Evolutionary conservation across 352 stramenopile species (phyloP), one percentile per base, ranked within the genome.

Genomic region (Phytophthora parvispora): DNA sequence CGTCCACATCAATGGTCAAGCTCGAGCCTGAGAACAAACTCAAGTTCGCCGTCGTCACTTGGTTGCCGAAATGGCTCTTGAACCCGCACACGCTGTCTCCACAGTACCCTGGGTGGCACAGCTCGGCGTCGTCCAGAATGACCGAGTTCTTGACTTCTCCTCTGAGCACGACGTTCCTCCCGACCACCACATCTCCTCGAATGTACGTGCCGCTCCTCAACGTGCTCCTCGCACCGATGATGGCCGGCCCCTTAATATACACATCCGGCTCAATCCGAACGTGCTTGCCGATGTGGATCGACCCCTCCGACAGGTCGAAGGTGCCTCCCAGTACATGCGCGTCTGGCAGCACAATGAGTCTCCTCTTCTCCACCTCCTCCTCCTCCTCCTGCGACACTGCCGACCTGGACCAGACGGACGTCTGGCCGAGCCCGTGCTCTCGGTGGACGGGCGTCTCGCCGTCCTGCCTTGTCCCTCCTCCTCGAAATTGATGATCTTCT

Each of bases 21-120:
- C 62, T 91, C 13, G 5, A 81, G n/a, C 29, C 61, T 22, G 57
- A 70, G 16, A 95, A 76, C 10, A 95, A 63, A 36, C 77, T 88
- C 34, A 95, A 70, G 55, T 95, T 93, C 0, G 87, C 87, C 2
- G 87, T 94, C 29, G 87, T 93, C 27, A 91, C 87, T 63, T 95
- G 87, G 75, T 95, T 95, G 50, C 85, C 87, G 47, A 95, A 93
- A 58, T 95, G 86, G 74, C 84, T 92, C 65, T 89, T 91, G 61
- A 84, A 87, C 4, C 87, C 87, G 24, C 79, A 90, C 32, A 94
- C 70, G 54, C 81, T 92, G 70, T 94, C 87, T 16, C 86, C 86
- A 47, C 81, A 92, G 66, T 95, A 94, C 0, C 86, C 82, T 2
- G 86, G 84, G 38, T 94, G 87, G 38, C 84, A 87, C 3, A 95